Evolutionary conservation across 805 yeast species (phyloP).

Genomic region (Sugiyamaella smithiae): DNA sequence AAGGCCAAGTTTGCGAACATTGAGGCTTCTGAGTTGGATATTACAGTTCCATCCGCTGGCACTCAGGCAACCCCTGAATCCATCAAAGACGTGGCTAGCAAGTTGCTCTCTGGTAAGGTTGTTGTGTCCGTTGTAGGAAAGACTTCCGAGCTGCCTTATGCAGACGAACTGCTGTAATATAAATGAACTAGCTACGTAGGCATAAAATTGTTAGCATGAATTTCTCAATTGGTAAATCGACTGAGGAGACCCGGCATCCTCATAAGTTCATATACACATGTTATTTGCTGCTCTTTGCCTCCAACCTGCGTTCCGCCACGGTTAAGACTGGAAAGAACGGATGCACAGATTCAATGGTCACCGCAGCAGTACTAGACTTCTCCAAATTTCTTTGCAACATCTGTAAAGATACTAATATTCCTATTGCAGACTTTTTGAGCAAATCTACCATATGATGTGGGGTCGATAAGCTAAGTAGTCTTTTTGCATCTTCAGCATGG

Average conservation of each 20-base stretch:
- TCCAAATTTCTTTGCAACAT: not conserved
- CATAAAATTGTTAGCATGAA: not conserved
- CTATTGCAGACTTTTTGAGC: constrained; percentile 1
- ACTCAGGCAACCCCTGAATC: constrained; percentile 42
- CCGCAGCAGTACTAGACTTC: not conserved
- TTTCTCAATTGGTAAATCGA: no score
- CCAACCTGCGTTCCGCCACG: no score
- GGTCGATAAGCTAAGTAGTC: not conserved
- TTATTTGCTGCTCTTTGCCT: not conserved
- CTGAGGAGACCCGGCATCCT: no score
- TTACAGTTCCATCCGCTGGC: constrained; percentile 39
- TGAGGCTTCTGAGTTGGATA: constrained; percentile 34
- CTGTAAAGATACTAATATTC: not conserved
- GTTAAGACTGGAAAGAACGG: not conserved
- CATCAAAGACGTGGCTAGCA: constrained; percentile 30
- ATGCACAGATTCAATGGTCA: not conserved
- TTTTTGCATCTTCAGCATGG: not conserved
- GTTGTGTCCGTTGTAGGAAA: constrained; percentile 91
- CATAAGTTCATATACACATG: not conserved
- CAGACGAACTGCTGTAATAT: constrained; percentile 71
- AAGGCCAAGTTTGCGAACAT: constrained; percentile 59
- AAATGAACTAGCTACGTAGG: not conserved
- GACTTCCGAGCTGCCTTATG: constrained; percentile 78
- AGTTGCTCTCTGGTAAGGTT: constrained; percentile 46
- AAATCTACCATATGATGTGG: not conserved